phyloP scores from a whole-genome alignment of 2,329 filamentous ascomycete genomes.

The Sporothrix globosa region DNA sequence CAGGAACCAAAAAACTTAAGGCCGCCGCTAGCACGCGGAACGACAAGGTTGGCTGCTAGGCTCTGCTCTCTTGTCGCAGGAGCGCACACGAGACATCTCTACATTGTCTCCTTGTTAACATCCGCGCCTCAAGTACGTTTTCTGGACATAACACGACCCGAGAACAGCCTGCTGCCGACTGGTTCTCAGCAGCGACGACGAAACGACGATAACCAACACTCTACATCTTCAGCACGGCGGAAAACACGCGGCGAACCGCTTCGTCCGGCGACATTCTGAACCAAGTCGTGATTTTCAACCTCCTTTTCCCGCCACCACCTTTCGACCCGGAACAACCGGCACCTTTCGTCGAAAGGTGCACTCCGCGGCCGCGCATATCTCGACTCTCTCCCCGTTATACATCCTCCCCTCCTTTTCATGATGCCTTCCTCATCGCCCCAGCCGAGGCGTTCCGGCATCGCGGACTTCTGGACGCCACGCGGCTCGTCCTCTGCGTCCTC shows the following conservation, averaged over 20 bases:
- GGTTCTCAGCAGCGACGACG: constrained; percentile 10
- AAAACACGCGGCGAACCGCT: neutral
- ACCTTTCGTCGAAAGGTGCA: neutral
- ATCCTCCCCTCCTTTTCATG: neutral
- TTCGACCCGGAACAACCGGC: neutral
- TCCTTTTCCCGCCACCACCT: neutral
- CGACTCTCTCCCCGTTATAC: neutral
- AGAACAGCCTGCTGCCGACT: constrained; percentile 18
- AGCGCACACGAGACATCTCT: constrained; percentile 13
- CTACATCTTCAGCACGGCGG: neutral
- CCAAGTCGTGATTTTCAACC: neutral
- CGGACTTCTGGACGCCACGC: constrained; percentile 33
- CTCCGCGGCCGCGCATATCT: neutral
- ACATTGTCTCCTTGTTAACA: neutral
- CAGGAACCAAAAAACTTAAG: constrained; percentile 5
- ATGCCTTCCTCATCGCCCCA: constrained; percentile 34
- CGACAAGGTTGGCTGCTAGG: neutral
- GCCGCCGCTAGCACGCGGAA: constrained; percentile 24
- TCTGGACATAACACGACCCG: neutral
- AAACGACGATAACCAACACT: neutral
- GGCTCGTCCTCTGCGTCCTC: neutral
- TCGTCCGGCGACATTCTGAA: neutral
- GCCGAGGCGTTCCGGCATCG: constrained; percentile 30
- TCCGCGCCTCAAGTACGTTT: neutral
- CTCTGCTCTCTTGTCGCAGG: constrained; percentile 10